Percentiles rank a stretch among this genome's conserved stretches.
phyloP scores from a whole-genome alignment of 805 yeast genomes.

The Schizosaccharomyces osmophilus region DNA sequence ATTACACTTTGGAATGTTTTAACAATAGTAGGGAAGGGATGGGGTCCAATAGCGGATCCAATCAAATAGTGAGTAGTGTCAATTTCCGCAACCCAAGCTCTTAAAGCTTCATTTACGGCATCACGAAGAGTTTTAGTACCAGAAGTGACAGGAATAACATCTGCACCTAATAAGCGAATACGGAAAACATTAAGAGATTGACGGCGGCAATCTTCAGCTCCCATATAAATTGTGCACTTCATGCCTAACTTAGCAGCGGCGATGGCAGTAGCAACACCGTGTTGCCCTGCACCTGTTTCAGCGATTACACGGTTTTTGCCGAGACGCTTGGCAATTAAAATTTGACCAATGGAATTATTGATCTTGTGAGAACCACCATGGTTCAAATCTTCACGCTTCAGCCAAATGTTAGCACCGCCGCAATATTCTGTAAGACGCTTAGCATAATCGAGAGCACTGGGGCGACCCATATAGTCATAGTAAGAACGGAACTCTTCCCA shows the following conservation, averaged over 20 bases:
- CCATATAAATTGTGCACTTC: conserved; percentile 89
- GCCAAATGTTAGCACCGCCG: conserved; percentile 93
- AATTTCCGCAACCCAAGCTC: conserved; percentile 80
- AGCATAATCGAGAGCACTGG: conserved; percentile 76
- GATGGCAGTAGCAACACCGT: conserved; percentile 29
- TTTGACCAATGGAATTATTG: conserved; percentile 25
- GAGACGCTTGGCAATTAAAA: conserved; percentile 20
- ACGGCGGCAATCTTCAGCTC: conserved; percentile 96
- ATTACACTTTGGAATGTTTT: conserved; percentile 95
- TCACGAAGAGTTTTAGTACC: conserved; percentile 94
- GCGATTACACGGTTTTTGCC: conserved; percentile 24
- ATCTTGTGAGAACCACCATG: conserved; percentile 26
- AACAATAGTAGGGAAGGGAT: conserved; percentile 93
- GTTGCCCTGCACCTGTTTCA: conserved; percentile 29
- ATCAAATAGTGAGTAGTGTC: conserved; percentile 79
- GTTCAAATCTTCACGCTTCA: conserved; percentile 74
- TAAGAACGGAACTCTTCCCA: conserved; percentile 77
- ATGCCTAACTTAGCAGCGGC: conserved; percentile 44
- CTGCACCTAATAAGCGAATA: conserved; percentile 89
- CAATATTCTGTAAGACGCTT: conserved; percentile 70
- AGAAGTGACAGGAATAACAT: conserved; percentile 73
- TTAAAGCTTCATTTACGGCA: conserved; percentile 91
- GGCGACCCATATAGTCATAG: conserved; percentile 88
- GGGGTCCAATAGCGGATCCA: conserved; percentile 98
- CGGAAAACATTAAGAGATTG: conserved; percentile 95